Conservation (phyloP, 352 stramenopile species). For the Globisporangium apiculatum region DNA sequence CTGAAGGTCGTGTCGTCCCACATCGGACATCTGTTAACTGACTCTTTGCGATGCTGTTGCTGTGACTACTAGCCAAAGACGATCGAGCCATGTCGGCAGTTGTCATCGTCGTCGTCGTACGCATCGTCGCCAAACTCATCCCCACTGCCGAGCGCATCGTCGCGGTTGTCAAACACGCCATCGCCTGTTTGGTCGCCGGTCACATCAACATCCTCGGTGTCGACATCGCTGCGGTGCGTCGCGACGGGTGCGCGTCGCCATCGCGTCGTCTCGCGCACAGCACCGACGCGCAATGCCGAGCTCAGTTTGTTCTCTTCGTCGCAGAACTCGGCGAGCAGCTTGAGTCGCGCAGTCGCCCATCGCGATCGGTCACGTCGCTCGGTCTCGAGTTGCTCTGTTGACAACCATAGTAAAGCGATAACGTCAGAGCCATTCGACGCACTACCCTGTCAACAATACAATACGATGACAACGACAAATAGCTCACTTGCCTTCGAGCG, state of each 20-base stretch:
- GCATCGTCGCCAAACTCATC: slow-evolving; percentile 1
- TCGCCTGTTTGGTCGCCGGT: slow-evolving; percentile 2
- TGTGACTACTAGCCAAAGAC: slow-evolving; percentile 26
- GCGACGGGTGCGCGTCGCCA: neutral
- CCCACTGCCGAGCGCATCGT: neutral
- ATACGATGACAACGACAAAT: too few relatives aligned
- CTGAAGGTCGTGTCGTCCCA: too few relatives aligned
- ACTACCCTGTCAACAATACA: slow-evolving; percentile 4
- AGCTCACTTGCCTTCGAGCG: slow-evolving; percentile 36
- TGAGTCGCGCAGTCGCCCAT: slow-evolving; percentile 60
- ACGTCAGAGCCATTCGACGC: neutral
- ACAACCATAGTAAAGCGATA: neutral
- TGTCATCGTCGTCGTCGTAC: slow-evolving; percentile 9
- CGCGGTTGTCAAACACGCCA: neutral
- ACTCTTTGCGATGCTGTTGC: neutral
- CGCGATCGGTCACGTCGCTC: slow-evolving; percentile 56
- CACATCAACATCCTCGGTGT: neutral
- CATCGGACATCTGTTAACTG: too few relatives aligned
- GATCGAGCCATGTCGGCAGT: slow-evolving; percentile 20
- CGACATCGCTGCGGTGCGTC: neutral
- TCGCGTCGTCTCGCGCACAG: neutral
- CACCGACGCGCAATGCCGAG: slow-evolving; percentile 16
- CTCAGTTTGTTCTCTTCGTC: slow-evolving; percentile 75
- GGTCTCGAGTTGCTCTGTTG: slow-evolving; percentile 50
- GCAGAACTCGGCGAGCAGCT: slow-evolving; percentile 73